phyloP scores from a whole-genome alignment of 2,329 filamentous ascomycete species.

The Cladosporium velox region DNA sequence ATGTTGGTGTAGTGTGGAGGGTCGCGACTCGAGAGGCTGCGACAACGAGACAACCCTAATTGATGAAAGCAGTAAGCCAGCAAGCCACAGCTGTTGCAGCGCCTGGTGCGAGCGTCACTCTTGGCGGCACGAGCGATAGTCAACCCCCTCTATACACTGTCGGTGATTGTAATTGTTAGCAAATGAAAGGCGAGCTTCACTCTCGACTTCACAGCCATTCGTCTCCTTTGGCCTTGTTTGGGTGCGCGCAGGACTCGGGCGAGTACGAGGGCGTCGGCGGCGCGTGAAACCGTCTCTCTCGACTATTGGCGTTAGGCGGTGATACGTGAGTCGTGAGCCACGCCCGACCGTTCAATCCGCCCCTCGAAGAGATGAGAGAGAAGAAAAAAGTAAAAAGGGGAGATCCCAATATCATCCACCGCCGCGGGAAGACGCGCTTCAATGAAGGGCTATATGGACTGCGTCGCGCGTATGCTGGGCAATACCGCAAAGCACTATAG shows the following conservation, averaged over 20 bases:
- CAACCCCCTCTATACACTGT: not conserved
- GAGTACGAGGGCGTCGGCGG: conserved; percentile 1
- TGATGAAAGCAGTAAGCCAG: not conserved
- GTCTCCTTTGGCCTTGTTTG: not conserved
- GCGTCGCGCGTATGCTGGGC: not conserved
- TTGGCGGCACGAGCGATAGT: not conserved
- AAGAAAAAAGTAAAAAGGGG: conserved; percentile 1
- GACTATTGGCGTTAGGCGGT: conserved; percentile 14
- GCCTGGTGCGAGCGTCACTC: not conserved
- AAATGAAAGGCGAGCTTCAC: not conserved
- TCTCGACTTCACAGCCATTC: not conserved
- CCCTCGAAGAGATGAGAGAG: not conserved
- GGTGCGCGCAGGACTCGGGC: not conserved
- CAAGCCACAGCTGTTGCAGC: not conserved
- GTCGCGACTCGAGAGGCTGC: conserved; percentile 9
- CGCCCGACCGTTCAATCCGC: conserved; percentile 1
- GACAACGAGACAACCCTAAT: conserved; percentile 16
- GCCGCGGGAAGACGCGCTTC: not conserved
- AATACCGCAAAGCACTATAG: conserved; percentile 3
- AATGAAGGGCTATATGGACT: not conserved
- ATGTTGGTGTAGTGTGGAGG: conserved; percentile 1
- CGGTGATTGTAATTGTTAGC: not conserved
- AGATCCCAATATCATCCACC: not conserved
- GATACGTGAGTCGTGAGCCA: conserved; percentile 10
- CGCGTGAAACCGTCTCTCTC: not conserved